phyloP scores from a whole-genome alignment of 2,329 filamentous ascomycete species.

The Phialophora chinensis region DNA sequence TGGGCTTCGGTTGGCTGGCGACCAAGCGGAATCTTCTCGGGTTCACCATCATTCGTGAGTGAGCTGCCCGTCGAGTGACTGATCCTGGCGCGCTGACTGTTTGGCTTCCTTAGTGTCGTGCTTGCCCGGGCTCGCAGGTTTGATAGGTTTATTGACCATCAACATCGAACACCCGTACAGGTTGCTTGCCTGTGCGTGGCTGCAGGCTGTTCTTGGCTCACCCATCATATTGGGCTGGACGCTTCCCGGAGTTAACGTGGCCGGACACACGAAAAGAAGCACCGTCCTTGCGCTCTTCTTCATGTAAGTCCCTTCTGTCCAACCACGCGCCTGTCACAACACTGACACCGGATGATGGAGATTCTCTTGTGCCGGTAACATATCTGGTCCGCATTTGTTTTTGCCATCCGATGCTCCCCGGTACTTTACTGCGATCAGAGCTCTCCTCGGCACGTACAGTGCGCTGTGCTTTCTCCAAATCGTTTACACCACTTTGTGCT shows the following conservation, averaged over 20 bases:
- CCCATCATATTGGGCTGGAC: not conserved
- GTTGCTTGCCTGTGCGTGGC: not conserved
- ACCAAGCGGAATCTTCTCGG: not conserved
- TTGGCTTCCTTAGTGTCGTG: not conserved
- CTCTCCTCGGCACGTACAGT: not conserved
- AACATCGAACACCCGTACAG: not conserved
- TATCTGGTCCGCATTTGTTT: not conserved
- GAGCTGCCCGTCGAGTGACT: not conserved
- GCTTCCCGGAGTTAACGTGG: not conserved
- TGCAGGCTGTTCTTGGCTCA: not conserved
- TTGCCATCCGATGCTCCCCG: not conserved
- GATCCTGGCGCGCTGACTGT: not conserved
- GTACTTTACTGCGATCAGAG: not conserved
- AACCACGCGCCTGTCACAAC: not conserved
- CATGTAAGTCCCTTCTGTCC: not conserved
- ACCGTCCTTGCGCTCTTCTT: not conserved
- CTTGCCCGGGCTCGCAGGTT: not conserved
- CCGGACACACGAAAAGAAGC: not conserved
- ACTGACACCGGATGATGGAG: not conserved
- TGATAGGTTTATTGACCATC: not conserved
- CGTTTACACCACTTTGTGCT: not conserved
- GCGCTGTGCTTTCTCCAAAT: not conserved
- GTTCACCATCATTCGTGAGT: not conserved
- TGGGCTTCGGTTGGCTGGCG: not conserved
- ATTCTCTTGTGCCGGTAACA: not conserved